Base-by-base conservation (phyloP, 495 filamentous ascomycete genomes). In the Daldinia concentrica region DNA sequence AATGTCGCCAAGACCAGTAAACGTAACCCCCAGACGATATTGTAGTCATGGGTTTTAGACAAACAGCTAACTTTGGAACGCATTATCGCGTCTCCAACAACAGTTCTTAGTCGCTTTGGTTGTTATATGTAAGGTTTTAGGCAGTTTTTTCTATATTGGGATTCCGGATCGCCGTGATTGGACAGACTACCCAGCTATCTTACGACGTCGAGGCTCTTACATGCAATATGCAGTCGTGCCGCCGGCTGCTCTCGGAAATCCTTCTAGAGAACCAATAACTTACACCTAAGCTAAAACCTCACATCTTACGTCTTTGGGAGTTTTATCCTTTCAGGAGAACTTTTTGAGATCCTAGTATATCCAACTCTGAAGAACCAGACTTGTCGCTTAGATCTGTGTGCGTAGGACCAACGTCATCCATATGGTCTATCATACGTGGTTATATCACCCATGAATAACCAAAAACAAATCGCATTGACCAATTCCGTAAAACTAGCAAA, bases 201-300 rank as follows among this genome's bases (percentile, higher is more conserved):
- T 36, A 56, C 52, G 6, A 29, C 52, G 30, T 56, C 29, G 52
- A 29, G 52, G 52, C 29, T 57, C 54, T 36, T 57, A 19, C 30
- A 17, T 36, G 26, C 11, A 57, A 36, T 32, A 30, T 57, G 54
- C 30, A 57, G 30, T 17, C 9, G 29, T 36, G 54, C 30, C 30
- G 27, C 24, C 54, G n/a, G 29, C 29, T 34, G 8, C 29, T 36
- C 54, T 57, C 50, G 50, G 50, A 30, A 52, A 48, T 48, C 27
- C 50, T 29, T 51, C 45, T 17, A 17, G 39, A 41, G 39, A 17
- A 17, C 15, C n/a, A 41, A 41, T 6, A 17, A 41, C 43, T 24
- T 22, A 24, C 19, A 48, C 8, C 19, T 24, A 24, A 48, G 43
- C 43, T 3, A 48, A 24, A 14, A 9, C 19, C 19, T 48, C 19